These are phyloP conservation scores for Herpetomonas tarakana DNA, from an alignment of 208 protist species.

Conservation along the genomic window DNA sequence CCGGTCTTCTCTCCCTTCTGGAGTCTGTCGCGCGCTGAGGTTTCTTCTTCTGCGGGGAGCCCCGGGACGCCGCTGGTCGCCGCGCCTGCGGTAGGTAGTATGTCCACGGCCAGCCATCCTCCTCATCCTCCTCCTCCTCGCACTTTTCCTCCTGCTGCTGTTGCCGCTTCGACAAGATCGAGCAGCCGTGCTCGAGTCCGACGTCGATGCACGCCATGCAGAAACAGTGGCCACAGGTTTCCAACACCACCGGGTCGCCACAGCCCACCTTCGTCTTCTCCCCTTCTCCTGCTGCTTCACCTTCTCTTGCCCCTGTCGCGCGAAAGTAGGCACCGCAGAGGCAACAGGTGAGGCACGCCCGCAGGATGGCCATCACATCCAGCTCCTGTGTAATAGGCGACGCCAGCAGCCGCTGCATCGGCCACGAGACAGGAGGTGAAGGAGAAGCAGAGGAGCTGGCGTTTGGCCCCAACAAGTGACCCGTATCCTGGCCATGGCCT, in stretches of 20 bases:
- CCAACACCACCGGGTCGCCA: conserved; percentile 38
- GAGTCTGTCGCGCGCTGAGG: too few relatives aligned
- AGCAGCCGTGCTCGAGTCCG: conserved; percentile 55
- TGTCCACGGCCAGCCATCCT: neutral
- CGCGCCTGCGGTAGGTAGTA: too few relatives aligned
- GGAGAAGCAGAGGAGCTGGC: too few relatives aligned
- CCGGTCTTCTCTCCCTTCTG: too few relatives aligned
- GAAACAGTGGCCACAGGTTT: conserved; percentile 77
- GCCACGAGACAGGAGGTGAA: too few relatives aligned
- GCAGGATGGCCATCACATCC: neutral
- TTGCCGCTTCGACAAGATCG: conserved; percentile 8
- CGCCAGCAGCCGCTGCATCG: neutral
- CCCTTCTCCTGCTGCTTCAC: too few relatives aligned
- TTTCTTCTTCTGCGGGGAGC: too few relatives aligned
- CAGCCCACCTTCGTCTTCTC: too few relatives aligned
- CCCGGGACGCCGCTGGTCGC: too few relatives aligned
- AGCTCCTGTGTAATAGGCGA: neutral
- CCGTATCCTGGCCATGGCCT: too few relatives aligned
- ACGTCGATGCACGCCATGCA: conserved; percentile 70
- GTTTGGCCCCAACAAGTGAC: too few relatives aligned
- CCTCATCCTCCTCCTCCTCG: neutral
- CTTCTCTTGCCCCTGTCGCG: neutral
- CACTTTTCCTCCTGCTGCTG: neutral
- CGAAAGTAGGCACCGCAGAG: neutral
- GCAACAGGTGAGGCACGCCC: neutral